phyloP scores from a whole-genome alignment of 495 filamentous ascomycete species.

The Pyrenula massariospora region DNA sequence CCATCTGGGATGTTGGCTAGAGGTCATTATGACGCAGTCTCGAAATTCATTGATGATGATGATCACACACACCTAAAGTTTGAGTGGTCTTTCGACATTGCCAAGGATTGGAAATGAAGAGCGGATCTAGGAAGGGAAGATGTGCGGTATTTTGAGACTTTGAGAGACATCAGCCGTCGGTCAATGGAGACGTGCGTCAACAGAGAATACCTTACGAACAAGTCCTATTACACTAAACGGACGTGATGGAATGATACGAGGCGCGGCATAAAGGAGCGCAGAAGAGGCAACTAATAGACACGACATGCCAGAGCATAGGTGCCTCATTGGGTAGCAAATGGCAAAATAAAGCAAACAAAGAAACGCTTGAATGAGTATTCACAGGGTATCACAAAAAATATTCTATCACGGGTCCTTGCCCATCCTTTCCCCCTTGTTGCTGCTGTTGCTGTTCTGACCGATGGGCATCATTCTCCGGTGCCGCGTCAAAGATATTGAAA shows the following conservation, averaged over 20 bases:
- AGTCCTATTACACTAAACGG: no score
- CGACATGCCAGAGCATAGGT: neutral
- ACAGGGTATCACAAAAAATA: conserved; percentile 59
- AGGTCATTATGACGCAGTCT: conserved; percentile 74
- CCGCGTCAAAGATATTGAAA: conserved; percentile 96
- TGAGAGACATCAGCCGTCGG: no score
- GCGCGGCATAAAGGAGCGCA: neutral
- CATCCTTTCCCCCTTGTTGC: conserved; percentile 44
- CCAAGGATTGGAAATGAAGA: conserved; percentile 72
- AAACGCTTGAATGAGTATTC: conserved; percentile 2
- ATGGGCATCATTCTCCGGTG: conserved; percentile 88
- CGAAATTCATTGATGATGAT: conserved; percentile 89
- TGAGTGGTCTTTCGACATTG: conserved; percentile 88
- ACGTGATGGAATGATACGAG: no score
- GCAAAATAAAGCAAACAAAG: neutral
- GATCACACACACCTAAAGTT: conserved; percentile 74
- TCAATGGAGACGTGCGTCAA: no score
- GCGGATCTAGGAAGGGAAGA: conserved; percentile 1
- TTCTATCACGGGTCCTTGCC: conserved; percentile 49
- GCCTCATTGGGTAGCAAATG: neutral
- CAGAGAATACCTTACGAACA: no score
- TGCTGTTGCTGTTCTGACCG: conserved; percentile 61
- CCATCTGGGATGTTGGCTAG: conserved; percentile 80
- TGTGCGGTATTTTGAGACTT: no score
- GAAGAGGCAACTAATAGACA: neutral